Evolutionary conservation across 73 alveolate genomes (phyloP).

Genomic region (Uronychia setigera): DNA sequence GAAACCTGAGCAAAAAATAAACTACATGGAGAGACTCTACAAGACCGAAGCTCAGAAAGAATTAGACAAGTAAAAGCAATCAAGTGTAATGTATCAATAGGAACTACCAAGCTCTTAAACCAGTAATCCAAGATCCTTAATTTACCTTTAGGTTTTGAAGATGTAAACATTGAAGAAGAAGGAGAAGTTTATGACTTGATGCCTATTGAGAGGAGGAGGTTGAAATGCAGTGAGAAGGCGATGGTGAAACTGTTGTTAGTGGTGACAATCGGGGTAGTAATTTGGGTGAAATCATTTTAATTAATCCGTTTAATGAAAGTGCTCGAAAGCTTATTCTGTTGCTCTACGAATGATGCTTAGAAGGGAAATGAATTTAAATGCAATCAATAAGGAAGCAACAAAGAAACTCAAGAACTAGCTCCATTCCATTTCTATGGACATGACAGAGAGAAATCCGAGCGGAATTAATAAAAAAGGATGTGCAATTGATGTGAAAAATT

Average conservation of each 20-base stretch:
- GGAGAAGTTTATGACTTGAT: not conserved
- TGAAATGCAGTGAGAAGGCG: not conserved
- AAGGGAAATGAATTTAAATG: too few species aligned
- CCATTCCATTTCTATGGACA: too few species aligned
- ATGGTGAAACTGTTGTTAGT: not conserved
- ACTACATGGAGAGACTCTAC: slow-evolving; percentile 60
- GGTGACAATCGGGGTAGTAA: not conserved
- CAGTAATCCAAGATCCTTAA: not conserved
- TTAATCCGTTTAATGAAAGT: not conserved
- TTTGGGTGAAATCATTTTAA: not conserved
- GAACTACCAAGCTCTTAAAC: too few species aligned
- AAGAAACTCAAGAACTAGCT: too few species aligned
- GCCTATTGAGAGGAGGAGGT: not conserved
- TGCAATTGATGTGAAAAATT: too few species aligned
- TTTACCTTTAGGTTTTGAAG: not conserved
- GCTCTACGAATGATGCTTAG: not conserved
- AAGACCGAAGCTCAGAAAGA: not conserved
- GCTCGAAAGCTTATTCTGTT: not conserved
- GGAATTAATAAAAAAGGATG: too few species aligned
- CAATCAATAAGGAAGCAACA: too few species aligned
- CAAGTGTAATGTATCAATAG: too few species aligned
- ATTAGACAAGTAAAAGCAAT: not conserved
- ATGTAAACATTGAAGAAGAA: not conserved
- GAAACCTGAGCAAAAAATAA: slow-evolving; percentile 34
- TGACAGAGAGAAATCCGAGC: too few species aligned